Evolutionary conservation across 768 basidiomycete genomes (phyloP).

Genomic region (Lyophyllum semitale): DNA sequence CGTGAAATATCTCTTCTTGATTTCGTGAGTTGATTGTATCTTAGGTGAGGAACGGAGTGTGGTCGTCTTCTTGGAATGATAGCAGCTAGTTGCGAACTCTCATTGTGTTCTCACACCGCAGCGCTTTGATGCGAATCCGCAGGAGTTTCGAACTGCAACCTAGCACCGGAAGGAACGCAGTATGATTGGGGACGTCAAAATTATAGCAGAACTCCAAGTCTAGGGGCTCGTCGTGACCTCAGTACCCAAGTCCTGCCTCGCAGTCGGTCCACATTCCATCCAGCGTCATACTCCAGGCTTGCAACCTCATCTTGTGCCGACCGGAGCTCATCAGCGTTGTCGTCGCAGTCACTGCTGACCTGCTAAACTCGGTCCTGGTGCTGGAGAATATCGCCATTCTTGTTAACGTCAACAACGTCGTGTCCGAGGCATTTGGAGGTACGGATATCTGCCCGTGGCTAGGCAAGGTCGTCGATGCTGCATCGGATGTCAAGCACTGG

Average conservation of each 20-base stretch:
- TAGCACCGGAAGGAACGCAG: too few relatives aligned
- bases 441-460: slow-evolving; percentile 27
- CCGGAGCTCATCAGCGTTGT: slow-evolving; percentile 21
- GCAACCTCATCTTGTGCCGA: slow-evolving; percentile 12
- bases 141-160: too few relatives aligned
- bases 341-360: slow-evolving; percentile 16
- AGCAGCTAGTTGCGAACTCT: slow-evolving; percentile 23
- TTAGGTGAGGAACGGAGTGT: slow-evolving; percentile 39
- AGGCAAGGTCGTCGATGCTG: slow-evolving; percentile 17
- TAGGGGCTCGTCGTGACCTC: slow-evolving; percentile 24
- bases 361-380: slow-evolving; percentile 24
- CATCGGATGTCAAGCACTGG: slow-evolving; percentile 15
- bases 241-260: slow-evolving; percentile 12
- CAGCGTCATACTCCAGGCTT: background rate
- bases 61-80: slow-evolving; percentile 26
- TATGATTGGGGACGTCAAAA: slow-evolving; percentile 18
- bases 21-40: too few relatives aligned
- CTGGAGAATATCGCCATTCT: slow-evolving; percentile 20
- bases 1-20: too few relatives aligned
- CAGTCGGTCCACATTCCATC: background rate
- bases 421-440: slow-evolving; percentile 19
- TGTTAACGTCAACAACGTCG: slow-evolving; percentile 19
- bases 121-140: too few relatives aligned
- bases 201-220: slow-evolving; percentile 15
- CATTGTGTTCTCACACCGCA: slow-evolving; percentile 30